These are phyloP conservation scores for Fusarium sp. DNA, from an alignment of 2,329 filamentous ascomycete species.

Conservation along the genomic window DNA sequence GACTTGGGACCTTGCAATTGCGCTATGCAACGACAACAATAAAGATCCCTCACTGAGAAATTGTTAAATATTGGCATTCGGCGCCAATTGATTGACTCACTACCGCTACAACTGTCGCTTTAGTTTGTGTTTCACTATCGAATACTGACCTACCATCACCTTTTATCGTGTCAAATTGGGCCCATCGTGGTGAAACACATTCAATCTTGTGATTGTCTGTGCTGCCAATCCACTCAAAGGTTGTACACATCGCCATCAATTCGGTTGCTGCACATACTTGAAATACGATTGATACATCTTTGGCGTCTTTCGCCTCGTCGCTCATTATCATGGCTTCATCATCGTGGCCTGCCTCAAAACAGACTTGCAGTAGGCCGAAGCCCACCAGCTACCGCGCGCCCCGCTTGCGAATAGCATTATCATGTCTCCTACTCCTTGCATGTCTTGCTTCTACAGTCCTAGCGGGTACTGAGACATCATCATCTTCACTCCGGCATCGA, in stretches of 20 bases:
- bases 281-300: not conserved
- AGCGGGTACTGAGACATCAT: constrained; percentile 33
- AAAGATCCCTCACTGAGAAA: constrained; percentile 5
- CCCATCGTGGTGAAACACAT: constrained; percentile 45
- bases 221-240: constrained; percentile 17
- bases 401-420: constrained; percentile 27
- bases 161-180: constrained; percentile 23
- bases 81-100: not conserved
- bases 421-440: constrained; percentile 35
- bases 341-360: constrained; percentile 11
- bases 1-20: not conserved
- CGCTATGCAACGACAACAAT: constrained; percentile 29
- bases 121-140: constrained; percentile 19
- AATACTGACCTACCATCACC: constrained; percentile 19
- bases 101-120: constrained; percentile 5
- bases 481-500: constrained; percentile 28
- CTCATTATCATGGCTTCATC: constrained; percentile 37
- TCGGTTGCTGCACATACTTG: not conserved
- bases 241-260: constrained; percentile 10
- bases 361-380: not conserved
- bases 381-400: constrained; percentile 11
- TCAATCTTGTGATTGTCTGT: constrained; percentile 34
- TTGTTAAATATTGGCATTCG: constrained; percentile 14
- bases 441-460: constrained; percentile 40
- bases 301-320: constrained; percentile 32